Conservation (phyloP, 306 rosid species). For the Urtica urens region DNA sequence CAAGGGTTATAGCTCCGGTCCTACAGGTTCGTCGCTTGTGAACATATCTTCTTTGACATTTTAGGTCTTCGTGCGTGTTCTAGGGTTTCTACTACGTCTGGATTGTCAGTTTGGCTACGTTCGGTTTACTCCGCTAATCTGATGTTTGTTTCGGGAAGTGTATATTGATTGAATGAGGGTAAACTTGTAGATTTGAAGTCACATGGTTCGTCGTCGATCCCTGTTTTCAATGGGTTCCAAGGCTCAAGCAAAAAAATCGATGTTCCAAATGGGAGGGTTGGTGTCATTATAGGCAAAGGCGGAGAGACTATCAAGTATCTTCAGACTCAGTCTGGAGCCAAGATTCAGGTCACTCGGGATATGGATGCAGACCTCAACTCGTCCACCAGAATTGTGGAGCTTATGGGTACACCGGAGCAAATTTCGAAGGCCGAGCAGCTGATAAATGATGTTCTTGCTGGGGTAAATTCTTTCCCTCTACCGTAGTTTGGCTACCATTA, state of each 20-base stretch:
- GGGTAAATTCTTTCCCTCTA: too few relatives aligned
- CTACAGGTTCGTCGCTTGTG: constrained; percentile 12
- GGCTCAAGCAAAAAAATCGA: constrained; percentile 74
- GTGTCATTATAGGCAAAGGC: constrained; percentile 89
- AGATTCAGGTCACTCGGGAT: constrained; percentile 92
- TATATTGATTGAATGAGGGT: background rate
- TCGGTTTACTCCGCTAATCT: background rate
- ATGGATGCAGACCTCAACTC: constrained; percentile 76
- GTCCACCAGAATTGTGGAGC: constrained; percentile 54
- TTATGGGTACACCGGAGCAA: constrained; percentile 79
- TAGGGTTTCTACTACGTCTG: background rate
- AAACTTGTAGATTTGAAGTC: constrained; percentile 40
- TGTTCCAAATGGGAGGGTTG: constrained; percentile 88
- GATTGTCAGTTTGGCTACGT: background rate
- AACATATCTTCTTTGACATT: background rate
- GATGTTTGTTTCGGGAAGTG: background rate
- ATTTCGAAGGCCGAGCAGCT: constrained; percentile 75
- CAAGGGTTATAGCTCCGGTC: constrained; percentile 33
- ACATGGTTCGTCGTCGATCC: constrained; percentile 32
- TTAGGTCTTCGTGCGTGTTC: background rate
- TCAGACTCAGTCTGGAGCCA: constrained; percentile 88
- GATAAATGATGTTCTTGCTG: constrained; percentile 80
- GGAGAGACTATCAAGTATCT: constrained; percentile 97
- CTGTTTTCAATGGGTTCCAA: constrained; percentile 53
- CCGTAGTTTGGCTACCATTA: too few relatives aligned